Conservation (phyloP, 2,329 filamentous ascomycete species). For the Curvularia hawaiiensis region DNA sequence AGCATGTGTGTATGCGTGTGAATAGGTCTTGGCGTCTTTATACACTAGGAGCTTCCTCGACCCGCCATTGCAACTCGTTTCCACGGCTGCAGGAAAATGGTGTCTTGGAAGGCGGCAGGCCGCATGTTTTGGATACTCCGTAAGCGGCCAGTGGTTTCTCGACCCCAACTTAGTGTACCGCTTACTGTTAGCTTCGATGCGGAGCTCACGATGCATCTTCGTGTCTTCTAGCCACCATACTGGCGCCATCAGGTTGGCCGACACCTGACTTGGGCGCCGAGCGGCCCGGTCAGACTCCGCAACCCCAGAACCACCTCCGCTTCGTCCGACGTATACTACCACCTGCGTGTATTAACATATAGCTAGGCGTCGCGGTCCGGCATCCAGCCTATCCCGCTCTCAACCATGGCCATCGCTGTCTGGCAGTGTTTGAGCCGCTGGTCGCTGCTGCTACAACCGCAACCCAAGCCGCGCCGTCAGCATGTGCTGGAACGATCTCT, state of each 20-base stretch:
- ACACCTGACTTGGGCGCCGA: neutral
- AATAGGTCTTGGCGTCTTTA: neutral
- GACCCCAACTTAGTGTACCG: neutral
- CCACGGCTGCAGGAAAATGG: neutral
- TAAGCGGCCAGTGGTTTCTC: neutral
- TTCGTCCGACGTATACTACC: neutral
- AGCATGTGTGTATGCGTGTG: neutral
- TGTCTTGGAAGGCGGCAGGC: neutral
- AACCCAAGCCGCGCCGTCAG: neutral
- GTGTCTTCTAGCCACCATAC: slow-evolving; percentile 3
- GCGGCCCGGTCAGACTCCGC: slow-evolving; percentile 2
- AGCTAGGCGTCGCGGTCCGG: neutral
- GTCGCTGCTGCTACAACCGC: neutral
- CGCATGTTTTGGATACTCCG: neutral
- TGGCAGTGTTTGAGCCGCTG: neutral
- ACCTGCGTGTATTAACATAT: neutral
- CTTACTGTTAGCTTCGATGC: neutral
- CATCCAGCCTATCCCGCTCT: neutral
- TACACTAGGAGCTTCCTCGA: neutral
- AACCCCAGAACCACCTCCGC: slow-evolving; percentile 1
- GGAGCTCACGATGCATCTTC: neutral
- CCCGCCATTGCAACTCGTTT: neutral
- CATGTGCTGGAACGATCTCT: neutral
- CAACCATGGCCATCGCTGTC: neutral
- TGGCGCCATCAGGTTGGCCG: neutral